phyloP scores from a whole-genome alignment of 257 asterid species.

The Capsicum rhomboideum region DNA sequence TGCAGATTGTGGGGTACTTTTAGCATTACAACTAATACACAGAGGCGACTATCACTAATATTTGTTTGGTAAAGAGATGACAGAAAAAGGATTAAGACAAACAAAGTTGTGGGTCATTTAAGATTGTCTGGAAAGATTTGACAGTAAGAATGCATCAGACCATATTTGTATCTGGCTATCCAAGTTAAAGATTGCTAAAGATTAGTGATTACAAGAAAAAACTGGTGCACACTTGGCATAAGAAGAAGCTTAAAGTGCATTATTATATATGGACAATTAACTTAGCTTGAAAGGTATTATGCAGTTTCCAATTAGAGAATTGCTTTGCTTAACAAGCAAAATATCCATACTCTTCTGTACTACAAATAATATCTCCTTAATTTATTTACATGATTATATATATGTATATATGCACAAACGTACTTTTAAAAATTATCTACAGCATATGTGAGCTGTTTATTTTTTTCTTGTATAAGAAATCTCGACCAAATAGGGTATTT shows the following conservation, averaged over 20 bases:
- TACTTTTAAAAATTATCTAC: not conserved
- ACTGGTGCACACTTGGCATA: not conserved
- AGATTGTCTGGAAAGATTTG: not conserved
- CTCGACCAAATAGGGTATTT: not conserved
- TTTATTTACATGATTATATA: not conserved
- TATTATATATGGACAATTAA: not conserved
- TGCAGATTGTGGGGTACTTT: not conserved
- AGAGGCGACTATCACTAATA: not conserved
- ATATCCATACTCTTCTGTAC: not conserved
- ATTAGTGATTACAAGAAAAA: not conserved
- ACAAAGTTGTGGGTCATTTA: not conserved
- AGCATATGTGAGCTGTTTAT: not conserved
- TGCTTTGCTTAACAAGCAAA: not conserved
- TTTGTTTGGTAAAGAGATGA: not conserved
- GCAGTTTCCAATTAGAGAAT: not conserved
- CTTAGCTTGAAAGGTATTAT: not conserved
- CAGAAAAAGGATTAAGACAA: not conserved
- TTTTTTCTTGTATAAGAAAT: not conserved
- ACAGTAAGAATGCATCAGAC: not conserved
- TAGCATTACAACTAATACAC: not conserved
- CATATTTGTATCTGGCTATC: not conserved
- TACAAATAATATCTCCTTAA: not conserved
- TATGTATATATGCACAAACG: not conserved
- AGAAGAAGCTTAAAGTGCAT: not conserved
- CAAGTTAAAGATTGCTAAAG: not conserved